Percentiles rank a stretch among this genome's conserved stretches.
Evolutionary conservation across 768 basidiomycete genomes (phyloP).

Genomic region (Hygrophoropsis aurantiaca): DNA sequence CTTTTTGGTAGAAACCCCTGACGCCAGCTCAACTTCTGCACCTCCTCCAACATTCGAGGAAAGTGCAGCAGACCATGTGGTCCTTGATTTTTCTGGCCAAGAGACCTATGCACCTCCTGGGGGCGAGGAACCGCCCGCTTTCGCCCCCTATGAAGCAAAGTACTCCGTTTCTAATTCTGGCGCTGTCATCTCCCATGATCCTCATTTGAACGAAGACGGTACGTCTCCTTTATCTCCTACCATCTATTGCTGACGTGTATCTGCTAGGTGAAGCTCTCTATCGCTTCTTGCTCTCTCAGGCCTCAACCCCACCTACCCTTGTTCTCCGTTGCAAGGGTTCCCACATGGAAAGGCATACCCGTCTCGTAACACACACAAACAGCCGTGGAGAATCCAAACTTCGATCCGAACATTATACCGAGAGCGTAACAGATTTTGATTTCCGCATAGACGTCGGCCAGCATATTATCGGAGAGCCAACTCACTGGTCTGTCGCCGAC

Average conservation of each 20-base stretch:
- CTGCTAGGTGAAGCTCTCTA: constrained; percentile 65
- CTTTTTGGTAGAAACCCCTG: too few species aligned
- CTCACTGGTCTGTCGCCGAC: constrained; percentile 65
- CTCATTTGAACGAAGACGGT: constrained; percentile 67
- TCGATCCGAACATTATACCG: constrained; percentile 52
- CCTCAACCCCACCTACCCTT: constrained; percentile 43
- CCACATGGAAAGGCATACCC: constrained; percentile 53
- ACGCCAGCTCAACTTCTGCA: too few species aligned
- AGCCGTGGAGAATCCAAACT: constrained; percentile 32
- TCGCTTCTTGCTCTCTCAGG: constrained; percentile 66
- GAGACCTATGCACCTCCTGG: constrained; percentile 23
- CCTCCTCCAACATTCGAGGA: constrained; percentile 28
- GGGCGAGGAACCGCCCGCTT: constrained; percentile 58
- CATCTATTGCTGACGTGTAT: constrained; percentile 3
- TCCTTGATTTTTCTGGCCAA: constrained; percentile 22
- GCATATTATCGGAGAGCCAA: constrained; percentile 37
- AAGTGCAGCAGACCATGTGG: constrained; percentile 18
- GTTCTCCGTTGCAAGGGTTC: constrained; percentile 52
- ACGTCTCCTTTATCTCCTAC: constrained; percentile 10
- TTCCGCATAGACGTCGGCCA: constrained; percentile 59
- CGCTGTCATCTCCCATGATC: constrained; percentile 68
- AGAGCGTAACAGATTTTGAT: constrained; percentile 66
- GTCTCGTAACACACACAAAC: constrained; percentile 41
- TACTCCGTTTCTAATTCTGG: constrained; percentile 49
- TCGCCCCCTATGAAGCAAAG: constrained; percentile 63